A percentile compares a stretch with the other conserved stretches of the same genome.
These are phyloP conservation scores for Macrolepiota fuliginosa DNA, from an alignment of 768 basidiomycete species.

Conservation along the genomic window DNA sequence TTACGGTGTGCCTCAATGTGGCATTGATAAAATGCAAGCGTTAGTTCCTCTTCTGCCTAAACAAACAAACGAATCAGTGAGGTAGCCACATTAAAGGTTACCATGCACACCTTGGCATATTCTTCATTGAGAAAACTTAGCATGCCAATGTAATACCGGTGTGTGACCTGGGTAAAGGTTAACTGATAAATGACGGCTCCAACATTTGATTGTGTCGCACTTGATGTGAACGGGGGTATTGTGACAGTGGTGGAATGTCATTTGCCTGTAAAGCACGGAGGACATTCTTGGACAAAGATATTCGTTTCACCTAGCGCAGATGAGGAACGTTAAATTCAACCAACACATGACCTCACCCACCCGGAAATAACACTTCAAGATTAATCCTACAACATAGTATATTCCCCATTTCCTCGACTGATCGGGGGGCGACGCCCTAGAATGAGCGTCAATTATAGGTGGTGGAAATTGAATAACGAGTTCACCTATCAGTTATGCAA, in stretches of 20 bases:
- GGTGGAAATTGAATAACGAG: background rate
- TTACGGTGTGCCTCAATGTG: slow-evolving; percentile 67
- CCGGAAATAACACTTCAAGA: slow-evolving; percentile 93
- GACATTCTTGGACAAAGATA: slow-evolving; percentile 90
- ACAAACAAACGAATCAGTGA: slow-evolving; percentile 11
- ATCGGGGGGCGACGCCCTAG: slow-evolving; percentile 62
- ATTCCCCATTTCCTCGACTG: slow-evolving; percentile 88
- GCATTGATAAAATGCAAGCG: slow-evolving; percentile 84
- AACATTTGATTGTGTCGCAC: slow-evolving; percentile 33
- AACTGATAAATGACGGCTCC: slow-evolving; percentile 14
- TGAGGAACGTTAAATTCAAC: background rate
- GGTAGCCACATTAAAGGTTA: background rate
- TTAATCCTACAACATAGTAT: slow-evolving; percentile 88
- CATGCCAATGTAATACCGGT: slow-evolving; percentile 93
- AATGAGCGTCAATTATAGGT: background rate
- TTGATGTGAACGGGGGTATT: slow-evolving; percentile 85
- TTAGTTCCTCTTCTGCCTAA: slow-evolving; percentile 84
- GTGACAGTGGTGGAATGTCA: slow-evolving; percentile 75
- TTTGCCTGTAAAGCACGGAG: slow-evolving; percentile 84
- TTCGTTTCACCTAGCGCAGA: slow-evolving; percentile 71
- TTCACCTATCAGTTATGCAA: slow-evolving; percentile 75
- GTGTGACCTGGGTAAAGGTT: slow-evolving; percentile 67
- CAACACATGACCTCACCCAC: slow-evolving; percentile 43
- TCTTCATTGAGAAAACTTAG: slow-evolving; percentile 92
- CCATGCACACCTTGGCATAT: slow-evolving; percentile 63